Conservation (phyloP, 441 rosid genomes). For the Pelargonium australe region DNA sequence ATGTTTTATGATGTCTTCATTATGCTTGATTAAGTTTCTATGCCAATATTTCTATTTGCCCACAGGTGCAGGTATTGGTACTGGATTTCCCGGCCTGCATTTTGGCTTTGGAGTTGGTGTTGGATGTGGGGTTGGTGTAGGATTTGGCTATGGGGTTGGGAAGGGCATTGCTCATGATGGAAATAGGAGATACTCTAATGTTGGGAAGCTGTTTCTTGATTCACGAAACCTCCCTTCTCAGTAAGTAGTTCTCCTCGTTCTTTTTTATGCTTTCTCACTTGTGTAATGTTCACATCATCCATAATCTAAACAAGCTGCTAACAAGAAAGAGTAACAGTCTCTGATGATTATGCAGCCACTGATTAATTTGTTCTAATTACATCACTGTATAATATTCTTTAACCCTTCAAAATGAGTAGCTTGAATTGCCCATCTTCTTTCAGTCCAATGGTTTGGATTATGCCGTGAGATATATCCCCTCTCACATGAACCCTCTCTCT, state of each 20-base stretch:
- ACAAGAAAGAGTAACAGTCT: neutral
- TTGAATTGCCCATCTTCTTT: too few relatives aligned
- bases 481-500: too few relatives aligned
- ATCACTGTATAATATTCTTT: neutral
- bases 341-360: neutral
- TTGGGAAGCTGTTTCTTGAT: slow-evolving; percentile 33
- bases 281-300: too few relatives aligned
- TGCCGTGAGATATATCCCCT: too few relatives aligned
- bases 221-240: slow-evolving; percentile 33
- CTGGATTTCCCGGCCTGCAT: slow-evolving; percentile 80
- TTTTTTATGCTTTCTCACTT: neutral
- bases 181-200: slow-evolving; percentile 38
- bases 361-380: neutral
- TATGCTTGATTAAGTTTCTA: neutral
- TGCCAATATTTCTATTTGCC: neutral
- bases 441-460: too few relatives aligned
- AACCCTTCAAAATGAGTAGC: too few relatives aligned
- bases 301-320: too few relatives aligned
- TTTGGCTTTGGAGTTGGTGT: slow-evolving; percentile 72
- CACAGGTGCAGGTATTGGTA: slow-evolving; percentile 75
- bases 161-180: slow-evolving; percentile 70
- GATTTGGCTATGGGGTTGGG: slow-evolving; percentile 83
- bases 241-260: slow-evolving; percentile 26
- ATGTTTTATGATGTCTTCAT: neutral
- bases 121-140: slow-evolving; percentile 84